Evolutionary conservation across 2,329 filamentous ascomycete genomes (phyloP), one percentile per base, ranked within the genome.

Genomic region (Alternaria brassicae): DNA sequence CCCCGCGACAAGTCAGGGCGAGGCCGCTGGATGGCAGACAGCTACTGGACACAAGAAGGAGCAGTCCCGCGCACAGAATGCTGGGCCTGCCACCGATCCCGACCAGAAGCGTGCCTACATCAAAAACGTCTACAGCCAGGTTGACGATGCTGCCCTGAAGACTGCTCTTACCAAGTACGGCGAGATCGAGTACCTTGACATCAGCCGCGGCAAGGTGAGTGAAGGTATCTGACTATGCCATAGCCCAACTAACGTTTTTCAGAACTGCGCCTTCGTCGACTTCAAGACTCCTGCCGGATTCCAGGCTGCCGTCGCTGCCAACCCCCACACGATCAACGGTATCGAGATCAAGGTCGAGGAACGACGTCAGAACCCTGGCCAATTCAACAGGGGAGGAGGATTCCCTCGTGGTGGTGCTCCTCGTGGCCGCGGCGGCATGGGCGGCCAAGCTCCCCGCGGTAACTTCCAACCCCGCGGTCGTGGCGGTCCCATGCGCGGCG

Each of bases 261-360:
- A 96, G 94, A 97, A 95, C 85, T 97, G 93, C 74, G 95, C 95
- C 25, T 98, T 98, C 75, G 92, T 97, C 60, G 95, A 99, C 78
- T 99, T 95, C 79, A 90, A 89, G 74, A 91, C 89, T 45, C 77
- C 87, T 21, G 88, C 93, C 55, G 92, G 88, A 45, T 97, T 96
- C 81, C 86, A 92, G 77, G 90, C 91, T 63, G 95, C 95, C 41
- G 85, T 92, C 36, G 86, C 86, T 61, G 90, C 89, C 69, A 98
- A 96, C 81, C 94, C 94, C 34, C 92, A 96, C 81, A 85, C 86
- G 42, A 87, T 99, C 64, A 91, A 90, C 70, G 90, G 88, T 68
- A 90, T 97, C 79, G 89, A 87, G 72, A 90, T 99, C 70, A 84
- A 87, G 62, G 91, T 99, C 56, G 95, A 98, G 81, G 91, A 94